A percentile compares a stretch with the other conserved stretches of the same genome.
Evolutionary conservation across 352 stramenopile species (phyloP).

Genomic region (Pythium volutum): DNA sequence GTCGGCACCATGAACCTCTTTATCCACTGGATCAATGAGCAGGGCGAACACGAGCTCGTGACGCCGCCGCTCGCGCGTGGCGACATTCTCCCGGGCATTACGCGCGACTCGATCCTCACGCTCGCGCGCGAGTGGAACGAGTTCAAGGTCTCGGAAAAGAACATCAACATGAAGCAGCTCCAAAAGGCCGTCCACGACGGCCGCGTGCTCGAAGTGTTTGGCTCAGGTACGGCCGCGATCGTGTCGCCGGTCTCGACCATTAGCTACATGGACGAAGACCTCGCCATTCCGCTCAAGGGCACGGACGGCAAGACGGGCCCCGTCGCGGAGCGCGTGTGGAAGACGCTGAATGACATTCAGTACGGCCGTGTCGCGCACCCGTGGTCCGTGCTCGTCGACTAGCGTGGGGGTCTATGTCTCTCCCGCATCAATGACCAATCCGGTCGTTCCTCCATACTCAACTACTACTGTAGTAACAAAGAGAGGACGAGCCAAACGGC

Average conservation of each 20-base stretch:
- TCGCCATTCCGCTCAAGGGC: constrained; percentile 88
- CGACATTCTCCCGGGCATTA: constrained; percentile 98
- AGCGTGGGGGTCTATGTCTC: background rate
- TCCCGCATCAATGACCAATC: too few species aligned
- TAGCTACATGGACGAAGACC: constrained; percentile 90
- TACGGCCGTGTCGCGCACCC: constrained; percentile 37
- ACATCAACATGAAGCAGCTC: constrained; percentile 95
- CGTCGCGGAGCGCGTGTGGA: constrained; percentile 87
- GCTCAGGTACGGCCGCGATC: constrained; percentile 94
- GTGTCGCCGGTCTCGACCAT: constrained; percentile 94
- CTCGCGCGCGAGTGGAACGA: constrained; percentile 89
- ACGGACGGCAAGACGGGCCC: constrained; percentile 80
- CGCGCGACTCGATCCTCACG: constrained; percentile 93
- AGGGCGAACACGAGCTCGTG: constrained; percentile 92
- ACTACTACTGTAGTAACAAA: too few species aligned
- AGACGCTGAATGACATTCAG: constrained; percentile 89
- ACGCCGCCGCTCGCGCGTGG: constrained; percentile 93
- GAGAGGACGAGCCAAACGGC: too few species aligned
- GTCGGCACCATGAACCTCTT: constrained; percentile 99
- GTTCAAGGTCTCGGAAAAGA: constrained; percentile 93
- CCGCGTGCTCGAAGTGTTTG: constrained; percentile 94
- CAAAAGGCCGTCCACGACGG: constrained; percentile 88
- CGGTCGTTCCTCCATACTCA: too few species aligned
- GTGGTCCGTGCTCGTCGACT: constrained; percentile 40
- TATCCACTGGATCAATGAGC: constrained; percentile 93